Percentiles rank a stretch among this genome's conserved stretches.
Evolutionary conservation across 768 basidiomycete genomes (phyloP).

Genomic region (Boletus vermiculosoides): DNA sequence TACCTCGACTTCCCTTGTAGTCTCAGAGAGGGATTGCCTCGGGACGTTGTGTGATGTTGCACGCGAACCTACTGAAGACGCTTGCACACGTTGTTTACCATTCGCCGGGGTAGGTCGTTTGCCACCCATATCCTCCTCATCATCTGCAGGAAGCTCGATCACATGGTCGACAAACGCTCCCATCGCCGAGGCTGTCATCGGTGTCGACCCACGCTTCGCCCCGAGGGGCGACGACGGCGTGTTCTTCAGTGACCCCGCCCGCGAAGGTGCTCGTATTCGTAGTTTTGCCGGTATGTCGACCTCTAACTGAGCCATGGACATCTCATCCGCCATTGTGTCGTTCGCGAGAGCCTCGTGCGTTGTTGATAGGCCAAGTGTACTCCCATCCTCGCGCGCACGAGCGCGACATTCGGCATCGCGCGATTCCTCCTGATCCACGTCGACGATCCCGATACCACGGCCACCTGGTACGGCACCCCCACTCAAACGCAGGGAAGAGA

Average conservation of each 20-base stretch:
- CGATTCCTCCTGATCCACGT: slow-evolving; percentile 23
- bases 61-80: not conserved
- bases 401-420: slow-evolving; percentile 15
- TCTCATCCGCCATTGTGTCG: not conserved
- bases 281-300: not conserved
- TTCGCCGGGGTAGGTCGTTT: not conserved
- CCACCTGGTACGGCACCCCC: slow-evolving; percentile 32
- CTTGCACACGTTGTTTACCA: not conserved
- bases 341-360: not conserved
- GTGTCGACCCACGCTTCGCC: not conserved
- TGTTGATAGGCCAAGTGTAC: not conserved
- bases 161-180: slow-evolving; percentile 22
- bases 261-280: slow-evolving; percentile 2
- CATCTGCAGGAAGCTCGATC: slow-evolving; percentile 22
- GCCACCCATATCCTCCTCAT: slow-evolving; percentile 3
- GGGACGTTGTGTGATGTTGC: not conserved
- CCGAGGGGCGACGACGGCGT: slow-evolving; percentile 5
- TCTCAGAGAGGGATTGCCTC: slow-evolving; percentile 1
- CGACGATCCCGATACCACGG: slow-evolving; percentile 25
- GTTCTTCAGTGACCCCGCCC: slow-evolving; percentile 9
- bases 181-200: not conserved
- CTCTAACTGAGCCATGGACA: not conserved
- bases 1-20: not conserved
- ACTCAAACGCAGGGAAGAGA: not conserved
- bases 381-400: not conserved